Base-by-base conservation (phyloP, 495 filamentous ascomycete species). In the Aspergillus indologenus region DNA sequence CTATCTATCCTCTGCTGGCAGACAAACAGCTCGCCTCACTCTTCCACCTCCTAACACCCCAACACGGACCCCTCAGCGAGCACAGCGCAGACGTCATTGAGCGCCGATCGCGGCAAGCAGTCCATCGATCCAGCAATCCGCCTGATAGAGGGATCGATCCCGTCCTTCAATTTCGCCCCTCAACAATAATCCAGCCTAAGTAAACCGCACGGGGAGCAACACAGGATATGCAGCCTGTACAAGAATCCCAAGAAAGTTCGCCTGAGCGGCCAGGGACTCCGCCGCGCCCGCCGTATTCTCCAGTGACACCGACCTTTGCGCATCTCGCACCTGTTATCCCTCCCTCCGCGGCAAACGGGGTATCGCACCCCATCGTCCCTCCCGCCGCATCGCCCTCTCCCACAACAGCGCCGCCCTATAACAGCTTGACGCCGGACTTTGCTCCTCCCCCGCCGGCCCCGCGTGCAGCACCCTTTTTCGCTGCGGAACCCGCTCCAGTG, bases 401-500 rank as follows among this genome's bases (percentile, higher is more conserved):
- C 2, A 71, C 66, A 31, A 67, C 67, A 23, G 23, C 42, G 7
- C 50, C 52, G 5, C 43, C 62, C 49, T 46, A 60, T 14, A 34
- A 49, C 18, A 42, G 55, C 9, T 6, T 54, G 1, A 26, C 53
- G 1, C 44, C 45, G 6, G 21, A 48, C 19, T 54, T 50, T 20
- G 48, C 43, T 24, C 56, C 56, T 5, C 60, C 55, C 31, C 57
- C 60, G 40, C 56, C 53, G 11, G 57, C 58, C 24, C 57, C 59
- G 40, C 46, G 43, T 9, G 62, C 67, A 6, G 58, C 72, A 2
- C 65, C 67, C 34, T 73, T 75, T 46, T n/a, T n/a, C n/a, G 73
- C 68, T 23, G 66, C 74, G 0, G 70, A 76, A 52, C 88, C 89
- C 0, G 71, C 79, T 0, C 75, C 87, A 0, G 77, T 83, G 14